Conservation (phyloP, 805 yeast species). For the Kurtzmaniella fragi region DNA sequence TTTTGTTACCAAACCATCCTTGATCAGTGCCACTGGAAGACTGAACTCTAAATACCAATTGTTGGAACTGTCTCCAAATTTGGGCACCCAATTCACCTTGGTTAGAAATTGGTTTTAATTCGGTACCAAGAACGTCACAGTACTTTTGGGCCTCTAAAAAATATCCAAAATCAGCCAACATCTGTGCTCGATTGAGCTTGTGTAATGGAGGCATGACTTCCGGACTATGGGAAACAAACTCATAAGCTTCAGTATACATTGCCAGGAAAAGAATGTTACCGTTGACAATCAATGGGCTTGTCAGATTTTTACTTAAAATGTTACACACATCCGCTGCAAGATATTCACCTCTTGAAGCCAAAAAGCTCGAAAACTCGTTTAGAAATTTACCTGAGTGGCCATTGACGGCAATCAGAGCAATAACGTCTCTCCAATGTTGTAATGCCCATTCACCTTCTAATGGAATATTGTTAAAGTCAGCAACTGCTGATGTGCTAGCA, state of each 20-base stretch:
- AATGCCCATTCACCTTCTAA: constrained; percentile 45
- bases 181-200: constrained; percentile 63
- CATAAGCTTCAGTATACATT: constrained; percentile 67
- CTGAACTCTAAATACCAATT: constrained; percentile 42
- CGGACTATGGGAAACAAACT: constrained; percentile 38
- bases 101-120: constrained; percentile 14
- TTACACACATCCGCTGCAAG: constrained; percentile 43
- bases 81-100: constrained; percentile 8
- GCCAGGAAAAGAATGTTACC: constrained; percentile 21
- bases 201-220: constrained; percentile 30
- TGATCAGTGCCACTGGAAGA: constrained; percentile 39
- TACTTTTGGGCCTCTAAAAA: constrained; percentile 57
- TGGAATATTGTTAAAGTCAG: constrained; percentile 40
- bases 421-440: constrained; percentile 47
- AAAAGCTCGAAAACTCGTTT: constrained; percentile 8
- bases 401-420: constrained; percentile 34
- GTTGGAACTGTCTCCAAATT: constrained; percentile 24
- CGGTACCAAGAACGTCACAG: constrained; percentile 43
- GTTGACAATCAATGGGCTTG: constrained; percentile 35
- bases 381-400: constrained; percentile 40
- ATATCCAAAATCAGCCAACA: constrained; percentile 64
- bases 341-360: constrained; percentile 13
- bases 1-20: constrained; percentile 66
- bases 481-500: constrained; percentile 47
- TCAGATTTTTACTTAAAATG: constrained; percentile 43